Evolutionary conservation across 768 basidiomycete genomes (phyloP), one percentile per base, ranked within the genome.

Genomic region (Basidioascus undulatus): DNA sequence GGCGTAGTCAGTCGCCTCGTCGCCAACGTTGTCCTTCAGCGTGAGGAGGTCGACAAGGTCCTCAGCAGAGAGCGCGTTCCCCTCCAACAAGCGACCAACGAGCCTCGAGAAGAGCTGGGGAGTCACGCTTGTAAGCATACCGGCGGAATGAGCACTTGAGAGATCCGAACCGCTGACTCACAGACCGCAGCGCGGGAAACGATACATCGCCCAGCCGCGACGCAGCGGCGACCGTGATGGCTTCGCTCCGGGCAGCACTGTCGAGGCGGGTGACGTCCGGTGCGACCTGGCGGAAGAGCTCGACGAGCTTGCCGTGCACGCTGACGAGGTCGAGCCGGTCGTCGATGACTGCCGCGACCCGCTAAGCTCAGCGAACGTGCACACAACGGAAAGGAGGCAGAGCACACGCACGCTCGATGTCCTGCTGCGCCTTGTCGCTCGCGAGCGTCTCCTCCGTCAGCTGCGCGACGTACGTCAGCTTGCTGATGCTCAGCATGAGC

Each of bases 401-500:
- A 15, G 13, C 10, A 5, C 6, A 28, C 40, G 19, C 16, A 51
- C 49, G 38, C 73, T 77, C 67, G 53, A 54, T 45, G 71, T 59
- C 42, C 61, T 60, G 25, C 52, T 53, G 41, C 1, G 44, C 43
- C 0, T 72, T 69, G 32, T 76, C 70, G 13, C 59, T 43, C 2
- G 59, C 42, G 13, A 59, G 20, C 3, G 51, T 57, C 26, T 62
- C 60, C 1, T 58, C 58, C 48, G 74, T 74, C 32, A 58, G 49
- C 39, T 67, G 61, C 6, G 78, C 78, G 12, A 92, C 62, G 50
- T 80, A 71, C 0, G 76, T 63, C 10, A 96, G 67, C 57, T 94
- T 94, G 18, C 81, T 81, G 21, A 94, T 70, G 52, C 83, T 86
- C 41, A 87, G 68, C 69, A 82, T 74, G 35, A 94, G 63, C 87